Base-by-base conservation (phyloP, 2,329 filamentous ascomycete species). In the Pseudogymnoascus sp. region DNA sequence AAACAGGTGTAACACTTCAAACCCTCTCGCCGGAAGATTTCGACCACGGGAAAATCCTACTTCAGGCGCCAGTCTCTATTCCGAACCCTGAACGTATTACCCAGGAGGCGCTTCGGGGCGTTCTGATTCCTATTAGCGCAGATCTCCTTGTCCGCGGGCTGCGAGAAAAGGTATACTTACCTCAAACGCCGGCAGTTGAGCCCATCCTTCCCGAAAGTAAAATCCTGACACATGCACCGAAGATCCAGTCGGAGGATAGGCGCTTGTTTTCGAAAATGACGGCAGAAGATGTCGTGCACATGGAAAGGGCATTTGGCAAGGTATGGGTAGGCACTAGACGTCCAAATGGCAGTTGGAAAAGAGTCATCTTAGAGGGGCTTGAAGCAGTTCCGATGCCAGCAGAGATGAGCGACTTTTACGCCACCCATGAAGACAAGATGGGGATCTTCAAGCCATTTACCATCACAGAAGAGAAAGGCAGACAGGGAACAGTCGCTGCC, bases 1-100 rank as follows among this genome's bases (percentile, higher is more conserved):
- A 78, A 63, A 91, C 89, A 0, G 94, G 94, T 25, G 82, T 97
- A 21, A 89, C 90, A 0, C 79, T 99, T 27, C 94, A 99, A 74
- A 97, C 93, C 0, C 81, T 99, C 38, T 85, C 97, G 73, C 81
- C 85, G 1, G 76, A 78, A 13, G 75, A 80, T 55, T 97, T 97
- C 72, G 94, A 99, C 73, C 84, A 86, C 64, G 94, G 94, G 29
- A 74, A 78, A 2, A 81, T 97, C 8, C 79, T 99, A 33, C 48
- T 55, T 13, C 92, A 95, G 74, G 87, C 85, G 0, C 80, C 83
- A 0, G 63, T 71, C 0, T 85, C 85, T 0, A 78, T 91, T 33
- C 76, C 76, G 21, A 76, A 83, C 29, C 76, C 78, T 0, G 68
- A 73, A 0, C 69, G 70, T 21, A 80, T 77, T 63, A 83, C 81